These are phyloP conservation scores for Uromyces viciae-fabae DNA, from an alignment of 1,284 basidiomycete genomes.

Conservation along the genomic window DNA sequence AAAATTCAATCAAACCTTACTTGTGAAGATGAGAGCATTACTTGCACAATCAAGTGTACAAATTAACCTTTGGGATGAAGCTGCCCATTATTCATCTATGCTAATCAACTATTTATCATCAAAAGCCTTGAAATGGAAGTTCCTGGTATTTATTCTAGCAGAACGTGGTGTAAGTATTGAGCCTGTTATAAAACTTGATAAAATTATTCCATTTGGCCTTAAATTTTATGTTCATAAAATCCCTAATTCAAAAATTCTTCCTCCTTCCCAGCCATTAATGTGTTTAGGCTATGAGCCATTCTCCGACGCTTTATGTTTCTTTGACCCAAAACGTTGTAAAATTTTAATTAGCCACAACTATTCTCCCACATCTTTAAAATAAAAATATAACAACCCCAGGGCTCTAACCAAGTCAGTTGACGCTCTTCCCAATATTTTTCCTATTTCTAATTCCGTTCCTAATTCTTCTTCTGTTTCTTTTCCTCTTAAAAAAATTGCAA, in stretches of 20 bases:
- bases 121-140: not conserved
- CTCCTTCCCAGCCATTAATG: not conserved
- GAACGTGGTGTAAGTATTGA: not conserved
- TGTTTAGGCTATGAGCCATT: not conserved
- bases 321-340: not conserved
- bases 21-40: no score
- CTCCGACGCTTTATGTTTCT: constrained; percentile 15
- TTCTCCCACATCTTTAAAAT: no score
- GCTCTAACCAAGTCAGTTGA: not conserved
- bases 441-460: no score
- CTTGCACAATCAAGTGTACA: no score
- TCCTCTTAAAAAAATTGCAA: no score
- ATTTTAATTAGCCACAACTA: constrained; percentile 3
- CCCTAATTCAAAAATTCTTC: not conserved
- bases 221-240: not conserved
- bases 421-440: not conserved
- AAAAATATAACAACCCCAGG: not conserved
- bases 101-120: not conserved
- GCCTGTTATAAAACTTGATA: not conserved
- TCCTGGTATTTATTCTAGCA: not conserved
- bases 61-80: no score
- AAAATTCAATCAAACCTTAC: no score
- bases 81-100: no score
- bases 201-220: not conserved
- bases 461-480: no score